Evolutionary conservation across 805 yeast species (phyloP).

Genomic region (Candida rishiriensis): DNA sequence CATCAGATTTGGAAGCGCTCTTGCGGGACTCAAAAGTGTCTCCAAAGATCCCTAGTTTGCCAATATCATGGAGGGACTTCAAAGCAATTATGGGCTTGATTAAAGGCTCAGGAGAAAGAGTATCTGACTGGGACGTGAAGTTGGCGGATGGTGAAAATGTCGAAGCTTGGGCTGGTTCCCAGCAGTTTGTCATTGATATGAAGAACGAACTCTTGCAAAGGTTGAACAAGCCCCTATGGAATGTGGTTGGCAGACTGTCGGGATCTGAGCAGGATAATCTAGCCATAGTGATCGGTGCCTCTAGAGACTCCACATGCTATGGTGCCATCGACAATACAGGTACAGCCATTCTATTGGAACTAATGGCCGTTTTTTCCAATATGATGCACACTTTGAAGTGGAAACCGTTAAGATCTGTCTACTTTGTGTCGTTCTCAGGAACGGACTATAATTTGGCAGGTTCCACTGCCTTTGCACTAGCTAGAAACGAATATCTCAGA

Average conservation of each 20-base stretch:
- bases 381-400: slow-evolving; percentile 64
- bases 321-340: slow-evolving; percentile 82
- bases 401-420: slow-evolving; percentile 79
- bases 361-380: slow-evolving; percentile 62
- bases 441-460: slow-evolving; percentile 80
- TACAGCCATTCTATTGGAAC: slow-evolving; percentile 64
- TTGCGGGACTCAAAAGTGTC: slow-evolving; percentile 47
- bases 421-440: slow-evolving; percentile 83
- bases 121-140: slow-evolving; percentile 32
- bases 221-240: slow-evolving; percentile 66
- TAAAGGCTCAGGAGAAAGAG: slow-evolving; percentile 35
- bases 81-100: slow-evolving; percentile 34
- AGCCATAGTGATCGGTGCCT: slow-evolving; percentile 76
- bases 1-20: slow-evolving; percentile 33
- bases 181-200: slow-evolving; percentile 21
- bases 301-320: slow-evolving; percentile 61
- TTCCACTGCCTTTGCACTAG: slow-evolving; percentile 70
- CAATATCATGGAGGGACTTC: slow-evolving; percentile 74
- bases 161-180: slow-evolving; percentile 44
- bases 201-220: slow-evolving; percentile 40
- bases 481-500: slow-evolving; percentile 45
- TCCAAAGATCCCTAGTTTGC: slow-evolving; percentile 72
- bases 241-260: slow-evolving; percentile 68
- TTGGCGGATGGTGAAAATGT: slow-evolving; percentile 18
- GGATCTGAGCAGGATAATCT: slow-evolving; percentile 78